Percentiles rank a stretch among this genome's conserved stretches.
Evolutionary conservation across 2,329 filamentous ascomycete genomes (phyloP).

Genomic region (Cladorrhinum sp.): DNA sequence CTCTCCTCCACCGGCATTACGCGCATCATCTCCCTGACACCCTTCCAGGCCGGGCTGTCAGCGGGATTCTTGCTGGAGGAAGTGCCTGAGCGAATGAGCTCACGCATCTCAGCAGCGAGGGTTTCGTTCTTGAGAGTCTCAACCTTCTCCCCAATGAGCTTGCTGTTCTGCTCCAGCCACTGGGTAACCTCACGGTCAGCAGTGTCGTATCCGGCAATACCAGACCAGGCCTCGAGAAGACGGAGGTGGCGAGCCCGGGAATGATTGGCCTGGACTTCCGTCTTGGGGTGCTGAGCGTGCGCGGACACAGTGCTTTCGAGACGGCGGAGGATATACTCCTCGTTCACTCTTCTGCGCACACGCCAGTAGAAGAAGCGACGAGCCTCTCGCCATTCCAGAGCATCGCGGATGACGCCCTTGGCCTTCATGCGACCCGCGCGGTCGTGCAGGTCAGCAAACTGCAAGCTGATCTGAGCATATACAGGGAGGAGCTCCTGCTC

Average conservation of each 20-base stretch:
- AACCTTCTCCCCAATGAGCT: constrained; percentile 77
- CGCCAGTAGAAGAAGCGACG: constrained; percentile 99
- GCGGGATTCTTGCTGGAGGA: constrained; percentile 62
- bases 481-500: constrained; percentile 89
- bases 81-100: constrained; percentile 66
- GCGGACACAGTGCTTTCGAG: constrained; percentile 53
- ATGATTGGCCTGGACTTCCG: constrained; percentile 38
- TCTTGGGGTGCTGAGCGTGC: constrained; percentile 35
- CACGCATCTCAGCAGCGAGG: constrained; percentile 61
- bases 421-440: constrained; percentile 96
- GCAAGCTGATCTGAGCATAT: constrained; percentile 90
- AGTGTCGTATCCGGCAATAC: constrained; percentile 69
- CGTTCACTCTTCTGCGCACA: constrained; percentile 90
- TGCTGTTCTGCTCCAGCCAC: constrained; percentile 96
- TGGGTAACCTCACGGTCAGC: constrained; percentile 80
- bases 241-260: constrained; percentile 66
- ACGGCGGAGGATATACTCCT: constrained; percentile 94
- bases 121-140: constrained; percentile 76
- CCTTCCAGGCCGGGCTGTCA: constrained; percentile 69
- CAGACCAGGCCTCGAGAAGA: constrained; percentile 79
- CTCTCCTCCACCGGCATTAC: constrained; percentile 87
- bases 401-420: constrained; percentile 86
- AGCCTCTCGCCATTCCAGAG: constrained; percentile 81
- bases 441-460: constrained; percentile 97
- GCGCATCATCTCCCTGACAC: constrained; percentile 78